These are phyloP conservation scores for Spatholobus suberectus DNA, from an alignment of 306 rosid genomes.

Conservation along the genomic window DNA sequence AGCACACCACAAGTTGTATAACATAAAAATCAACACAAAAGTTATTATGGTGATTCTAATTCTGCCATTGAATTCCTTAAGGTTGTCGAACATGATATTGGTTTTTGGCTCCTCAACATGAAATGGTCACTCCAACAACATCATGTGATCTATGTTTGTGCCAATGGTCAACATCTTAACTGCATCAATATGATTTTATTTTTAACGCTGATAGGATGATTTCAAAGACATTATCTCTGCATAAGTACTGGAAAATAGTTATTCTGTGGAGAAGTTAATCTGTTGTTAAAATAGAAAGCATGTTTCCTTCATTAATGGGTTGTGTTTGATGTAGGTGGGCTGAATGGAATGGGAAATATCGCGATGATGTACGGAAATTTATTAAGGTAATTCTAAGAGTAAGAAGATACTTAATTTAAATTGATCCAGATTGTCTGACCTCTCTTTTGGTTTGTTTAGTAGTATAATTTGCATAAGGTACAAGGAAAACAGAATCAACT, in stretches of 20 bases:
- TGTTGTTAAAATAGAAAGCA: background rate
- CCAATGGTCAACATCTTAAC: slow-evolving; percentile 13
- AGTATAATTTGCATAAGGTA: slow-evolving; percentile 28
- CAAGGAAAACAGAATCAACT: background rate
- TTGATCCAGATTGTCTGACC: slow-evolving; percentile 1
- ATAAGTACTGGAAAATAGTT: slow-evolving; percentile 10
- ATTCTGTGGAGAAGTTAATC: slow-evolving; percentile 7
- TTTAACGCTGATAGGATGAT: slow-evolving; percentile 4
- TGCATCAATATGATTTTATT: slow-evolving; percentile 24
- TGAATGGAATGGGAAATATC: slow-evolving; percentile 96
- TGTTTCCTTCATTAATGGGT: slow-evolving; percentile 22
- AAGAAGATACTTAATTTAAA: background rate
- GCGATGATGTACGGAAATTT: slow-evolving; percentile 89
- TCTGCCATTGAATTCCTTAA: slow-evolving; percentile 29
- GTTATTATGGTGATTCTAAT: slow-evolving; percentile 17
- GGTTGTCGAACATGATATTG: slow-evolving; percentile 10
- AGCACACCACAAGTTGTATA: background rate
- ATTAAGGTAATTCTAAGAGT: slow-evolving; percentile 70
- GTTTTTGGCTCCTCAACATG: slow-evolving; percentile 16
- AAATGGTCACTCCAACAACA: slow-evolving; percentile 14
- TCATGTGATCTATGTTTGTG: slow-evolving; percentile 5
- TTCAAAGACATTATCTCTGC: background rate
- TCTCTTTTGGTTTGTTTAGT: slow-evolving; percentile 24
- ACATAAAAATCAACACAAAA: slow-evolving; percentile 12
- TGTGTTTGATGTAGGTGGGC: slow-evolving; percentile 82